These are phyloP conservation scores for Thuidium tamariscinum DNA, from an alignment of 225 moss, liverwort and hornwort genomes.

Conservation along the genomic window DNA sequence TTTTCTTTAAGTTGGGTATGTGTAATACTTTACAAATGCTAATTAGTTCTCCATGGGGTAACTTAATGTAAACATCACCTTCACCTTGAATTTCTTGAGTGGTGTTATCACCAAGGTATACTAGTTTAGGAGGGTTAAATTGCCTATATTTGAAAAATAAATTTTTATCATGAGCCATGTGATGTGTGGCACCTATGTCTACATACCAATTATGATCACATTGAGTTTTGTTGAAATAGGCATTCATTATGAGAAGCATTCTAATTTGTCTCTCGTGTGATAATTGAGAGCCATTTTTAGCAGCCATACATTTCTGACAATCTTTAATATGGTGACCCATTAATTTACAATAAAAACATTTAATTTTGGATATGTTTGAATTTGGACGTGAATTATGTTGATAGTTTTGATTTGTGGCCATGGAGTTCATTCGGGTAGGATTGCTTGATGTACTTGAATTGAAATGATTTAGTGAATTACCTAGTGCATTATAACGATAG, in stretches of 20 bases:
- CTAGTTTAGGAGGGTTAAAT: neutral
- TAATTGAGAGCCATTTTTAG: neutral
- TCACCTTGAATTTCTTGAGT: neutral
- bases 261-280: accelerated
- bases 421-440: accelerated
- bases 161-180: neutral
- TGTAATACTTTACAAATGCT: neutral
- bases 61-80: neutral
- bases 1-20: neutral
- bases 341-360: neutral
- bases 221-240: neutral
- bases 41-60: neutral
- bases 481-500: too few relatives aligned
- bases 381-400: too few relatives aligned
- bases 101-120: neutral
- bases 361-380: neutral
- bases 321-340: neutral
- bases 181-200: neutral
- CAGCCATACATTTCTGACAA: accelerated
- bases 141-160: neutral
- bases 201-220: neutral
- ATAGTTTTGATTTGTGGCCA: too few relatives aligned
- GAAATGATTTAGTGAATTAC: neutral
- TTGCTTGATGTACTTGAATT: neutral
- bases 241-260: neutral